Evolutionary conservation across 192 early-diverging fungal genomes (phyloP), one percentile per base, ranked within the genome.

Genomic region (Backusella psychrophila): DNA sequence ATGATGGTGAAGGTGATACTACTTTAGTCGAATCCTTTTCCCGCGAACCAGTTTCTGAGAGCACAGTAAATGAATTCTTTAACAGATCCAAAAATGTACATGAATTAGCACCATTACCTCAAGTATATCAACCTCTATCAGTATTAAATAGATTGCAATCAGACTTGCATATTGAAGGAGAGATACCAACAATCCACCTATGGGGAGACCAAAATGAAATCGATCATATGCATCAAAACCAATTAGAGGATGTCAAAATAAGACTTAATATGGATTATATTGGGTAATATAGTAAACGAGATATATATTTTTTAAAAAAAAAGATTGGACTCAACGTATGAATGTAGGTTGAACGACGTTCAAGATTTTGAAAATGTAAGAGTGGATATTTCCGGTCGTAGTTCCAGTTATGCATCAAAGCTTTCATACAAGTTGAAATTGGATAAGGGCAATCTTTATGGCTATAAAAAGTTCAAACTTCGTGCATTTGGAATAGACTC

Each of bases 131-230:
- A n/a, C 21, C 17, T 8, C 21, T 69, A 3, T 26, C 78, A 4
- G 12, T 56, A 2, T 29, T 38, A 5, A 9, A 72, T 23, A 56
- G 53, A 36, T 12, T 75, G 11, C 6, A 75, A 11, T 67, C 74
- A 21, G 38, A 46, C 0, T 67, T 49, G 19, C 46, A 49, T n/a
- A 49, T 49, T 17, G 19, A 23, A 26, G 74, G 56, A 35, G 69
- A 79, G 46, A 65, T 75, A 44, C 56, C 69, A 31, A 52, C 78
- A 15, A 66, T 75, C 12, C 42, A 76, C 35, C 17, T 76, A 14
- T 56, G 41, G 8, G 75, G 44, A 39, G 38, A 73, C 15, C 72
- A 74, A 42, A 69, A 9, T 3, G 59, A 73, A 15, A 53, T 78
- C n/a, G 72, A 78, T 26, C 29, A 9, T 17, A 38, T 74, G 34